phyloP scores from a whole-genome alignment of 345 rosid species.

The Aquilaria malaccensis region DNA sequence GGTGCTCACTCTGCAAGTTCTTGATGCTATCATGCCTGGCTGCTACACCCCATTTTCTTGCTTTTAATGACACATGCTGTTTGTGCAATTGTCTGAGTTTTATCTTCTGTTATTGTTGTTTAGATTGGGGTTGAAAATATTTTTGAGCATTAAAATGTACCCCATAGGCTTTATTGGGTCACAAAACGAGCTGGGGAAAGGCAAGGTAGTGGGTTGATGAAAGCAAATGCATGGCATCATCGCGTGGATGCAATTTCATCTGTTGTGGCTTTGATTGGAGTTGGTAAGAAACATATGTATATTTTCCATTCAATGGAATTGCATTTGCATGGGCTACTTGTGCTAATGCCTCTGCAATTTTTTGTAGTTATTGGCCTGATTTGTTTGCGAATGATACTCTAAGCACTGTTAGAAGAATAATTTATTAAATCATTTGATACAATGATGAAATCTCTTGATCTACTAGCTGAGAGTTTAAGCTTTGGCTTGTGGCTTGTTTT shows the following conservation, averaged over 20 bases:
- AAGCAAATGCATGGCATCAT: conserved; percentile 99
- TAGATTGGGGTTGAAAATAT: not conserved
- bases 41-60: not conserved
- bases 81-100: not conserved
- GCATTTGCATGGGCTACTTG: not conserved
- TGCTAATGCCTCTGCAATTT: too few species aligned
- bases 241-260: conserved; percentile 95
- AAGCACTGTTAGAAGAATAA: too few species aligned
- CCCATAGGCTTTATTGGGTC: conserved; percentile 74
- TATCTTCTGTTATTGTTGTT: not conserved
- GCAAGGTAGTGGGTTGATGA: conserved; percentile 90
- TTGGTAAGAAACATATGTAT: conserved; percentile 37
- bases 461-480: too few species aligned
- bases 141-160: not conserved
- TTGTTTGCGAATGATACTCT: too few species aligned
- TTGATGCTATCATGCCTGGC: too few species aligned
- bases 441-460: too few species aligned
- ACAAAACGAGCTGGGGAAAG: conserved; percentile 87
- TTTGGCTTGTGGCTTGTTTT: too few species aligned
- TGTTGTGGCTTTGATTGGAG: conserved; percentile 83
- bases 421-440: too few species aligned
- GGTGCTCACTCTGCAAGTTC: not conserved
- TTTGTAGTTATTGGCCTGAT: too few species aligned
- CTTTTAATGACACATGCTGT: not conserved
- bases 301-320: not conserved